These are phyloP conservation scores for Haplographium delicatum DNA, from an alignment of 495 filamentous ascomycete genomes.

Conservation along the genomic window DNA sequence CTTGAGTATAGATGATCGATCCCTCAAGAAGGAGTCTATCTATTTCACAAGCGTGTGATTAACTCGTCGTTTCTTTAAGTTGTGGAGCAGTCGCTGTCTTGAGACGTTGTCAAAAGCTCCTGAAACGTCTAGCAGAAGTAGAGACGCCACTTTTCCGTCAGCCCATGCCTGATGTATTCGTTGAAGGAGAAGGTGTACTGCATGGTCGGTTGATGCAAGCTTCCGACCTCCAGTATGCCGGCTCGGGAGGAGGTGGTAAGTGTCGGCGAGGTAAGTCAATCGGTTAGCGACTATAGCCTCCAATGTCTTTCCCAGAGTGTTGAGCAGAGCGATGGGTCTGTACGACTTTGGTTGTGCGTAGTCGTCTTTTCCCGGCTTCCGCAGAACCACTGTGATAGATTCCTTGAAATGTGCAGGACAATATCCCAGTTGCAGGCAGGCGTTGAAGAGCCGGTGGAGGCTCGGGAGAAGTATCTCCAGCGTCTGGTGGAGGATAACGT, in stretches of 20 bases:
- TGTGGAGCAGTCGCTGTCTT: slow-evolving; percentile 22
- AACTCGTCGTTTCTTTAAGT: slow-evolving; percentile 17
- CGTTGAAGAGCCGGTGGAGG: slow-evolving; percentile 24
- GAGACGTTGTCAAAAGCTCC: slow-evolving; percentile 33
- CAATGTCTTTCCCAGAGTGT: slow-evolving; percentile 31
- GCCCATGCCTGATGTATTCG: slow-evolving; percentile 22
- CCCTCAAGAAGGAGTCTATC: slow-evolving; percentile 11
- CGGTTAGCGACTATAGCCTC: slow-evolving; percentile 25
- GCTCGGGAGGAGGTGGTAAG: slow-evolving; percentile 20
- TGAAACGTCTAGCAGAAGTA: slow-evolving; percentile 14
- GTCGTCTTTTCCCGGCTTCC: slow-evolving; percentile 27
- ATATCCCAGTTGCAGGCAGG: slow-evolving; percentile 21
- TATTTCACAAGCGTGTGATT: slow-evolving; percentile 1
- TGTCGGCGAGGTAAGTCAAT: slow-evolving; percentile 24
- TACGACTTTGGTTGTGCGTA: slow-evolving; percentile 29
- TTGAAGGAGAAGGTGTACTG: slow-evolving; percentile 22
- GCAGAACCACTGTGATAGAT: slow-evolving; percentile 26
- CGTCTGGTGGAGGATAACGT: slow-evolving; percentile 17
- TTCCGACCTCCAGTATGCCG: slow-evolving; percentile 25
- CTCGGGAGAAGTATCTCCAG: slow-evolving; percentile 9
- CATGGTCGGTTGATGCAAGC: slow-evolving; percentile 21
- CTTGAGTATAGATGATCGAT: slow-evolving; percentile 4
- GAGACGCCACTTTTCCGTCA: neutral
- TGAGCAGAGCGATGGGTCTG: slow-evolving; percentile 30
- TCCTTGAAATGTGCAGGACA: slow-evolving; percentile 14